phyloP scores from a whole-genome alignment of 805 yeast genomes.

The Debaryomyces tyrocola region DNA sequence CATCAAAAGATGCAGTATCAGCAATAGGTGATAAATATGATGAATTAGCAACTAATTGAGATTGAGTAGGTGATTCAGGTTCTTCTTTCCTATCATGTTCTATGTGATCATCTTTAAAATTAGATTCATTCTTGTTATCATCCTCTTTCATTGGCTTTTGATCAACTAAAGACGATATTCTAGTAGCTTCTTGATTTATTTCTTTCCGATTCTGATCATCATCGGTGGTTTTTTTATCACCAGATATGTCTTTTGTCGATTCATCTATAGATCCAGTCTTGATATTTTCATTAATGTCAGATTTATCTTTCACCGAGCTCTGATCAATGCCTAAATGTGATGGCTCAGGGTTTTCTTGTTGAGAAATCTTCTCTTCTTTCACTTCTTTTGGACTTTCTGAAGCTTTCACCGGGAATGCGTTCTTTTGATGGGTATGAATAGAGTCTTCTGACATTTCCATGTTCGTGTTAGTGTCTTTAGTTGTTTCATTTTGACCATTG shows the following conservation, averaged over 20 bases:
- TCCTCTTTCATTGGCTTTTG: neutral
- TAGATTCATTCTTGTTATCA: neutral
- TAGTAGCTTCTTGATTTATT: neutral
- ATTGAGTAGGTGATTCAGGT: constrained; percentile 1
- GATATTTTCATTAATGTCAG: neutral
- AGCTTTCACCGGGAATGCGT: too few relatives aligned
- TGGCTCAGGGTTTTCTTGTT: too few relatives aligned
- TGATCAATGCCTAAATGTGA: neutral
- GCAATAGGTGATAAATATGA: constrained; percentile 9
- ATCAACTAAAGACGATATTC: neutral
- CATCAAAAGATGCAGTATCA: constrained; percentile 2
- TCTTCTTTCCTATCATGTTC: neutral
- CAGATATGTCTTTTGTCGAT: neutral
- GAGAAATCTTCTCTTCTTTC: too few relatives aligned
- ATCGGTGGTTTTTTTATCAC: neutral
- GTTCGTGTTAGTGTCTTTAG: too few relatives aligned
- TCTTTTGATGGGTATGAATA: too few relatives aligned
- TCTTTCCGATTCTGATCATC: neutral
- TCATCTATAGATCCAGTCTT: neutral
- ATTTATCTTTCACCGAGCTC: neutral
- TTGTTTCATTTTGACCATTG: too few relatives aligned
- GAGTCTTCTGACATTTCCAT: too few relatives aligned
- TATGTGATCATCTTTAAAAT: neutral
- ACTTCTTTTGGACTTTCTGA: too few relatives aligned
- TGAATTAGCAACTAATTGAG: constrained; percentile 4